Evolutionary conservation across 208 protist species (phyloP), one percentile per base, ranked within the genome.

Genomic region (Trypanosoma melophagium): DNA sequence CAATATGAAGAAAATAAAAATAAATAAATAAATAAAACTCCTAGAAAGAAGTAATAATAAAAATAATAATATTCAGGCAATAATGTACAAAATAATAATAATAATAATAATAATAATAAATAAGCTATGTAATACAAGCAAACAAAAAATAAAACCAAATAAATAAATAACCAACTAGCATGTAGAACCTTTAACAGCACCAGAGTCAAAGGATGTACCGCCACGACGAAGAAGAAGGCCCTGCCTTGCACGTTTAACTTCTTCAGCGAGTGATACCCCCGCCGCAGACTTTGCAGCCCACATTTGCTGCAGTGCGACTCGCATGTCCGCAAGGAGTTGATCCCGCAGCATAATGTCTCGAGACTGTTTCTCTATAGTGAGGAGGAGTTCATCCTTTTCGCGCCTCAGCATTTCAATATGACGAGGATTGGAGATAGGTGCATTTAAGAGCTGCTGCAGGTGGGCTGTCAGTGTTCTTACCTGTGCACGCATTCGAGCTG

Each of bases 271-370:
- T 28, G 51, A 59, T 3, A 38, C 40, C 53, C 60, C 63, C 40
- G 50, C 40, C 22, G 7, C 21, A 40, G 63, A 69, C 14, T 53
- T 44, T 19, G 14, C 21, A 50, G 52, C 19, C 21, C 28, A 17
- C 10, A 69, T 14, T 14, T 38, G 63, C 40, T 69, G 52, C 9
- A 69, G 38, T 19, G 22, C 38, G 7, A 19, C 13, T 24, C 63
- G 63, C 63, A 69, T 69, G 5, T 69, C 63, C 10, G 41, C 21
- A 52, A 69, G 40, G 44, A 69, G 51, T 14, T 56, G 21, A 41
- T 69, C 63, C 35, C 63, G 51, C 2, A 53, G 28, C 21, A 41
- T 51, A 28, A 69, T 60, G 7, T 60, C 53, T 16, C 52, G 40
- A 9, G 50, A 17, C 41, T 69, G 63, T 53, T 60, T 58, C 13